A percentile compares a stretch with the other conserved stretches of the same genome.
Evolutionary conservation across 768 basidiomycete species (phyloP).

Genomic region (Rhodosporidiobolus sp.): DNA sequence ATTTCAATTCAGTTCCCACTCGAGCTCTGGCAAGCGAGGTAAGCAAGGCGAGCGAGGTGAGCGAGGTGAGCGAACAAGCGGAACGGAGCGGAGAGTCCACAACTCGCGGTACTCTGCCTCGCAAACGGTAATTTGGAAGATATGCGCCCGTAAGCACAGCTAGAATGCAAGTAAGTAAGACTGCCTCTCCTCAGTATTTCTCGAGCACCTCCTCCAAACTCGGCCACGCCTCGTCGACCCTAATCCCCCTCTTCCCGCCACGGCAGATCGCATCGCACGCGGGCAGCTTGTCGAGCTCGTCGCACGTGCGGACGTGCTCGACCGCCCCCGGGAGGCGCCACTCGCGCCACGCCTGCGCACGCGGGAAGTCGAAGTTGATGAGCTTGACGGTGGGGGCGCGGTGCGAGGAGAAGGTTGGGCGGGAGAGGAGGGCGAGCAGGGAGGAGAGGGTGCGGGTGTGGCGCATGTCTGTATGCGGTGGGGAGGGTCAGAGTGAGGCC

Average conservation of each 20-base stretch:
- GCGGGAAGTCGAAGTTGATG: slow-evolving; percentile 5
- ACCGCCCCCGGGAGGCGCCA: background rate
- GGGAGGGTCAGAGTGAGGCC: too few species aligned
- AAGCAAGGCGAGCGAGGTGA: too few species aligned
- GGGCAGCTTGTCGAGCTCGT: background rate
- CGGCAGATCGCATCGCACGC: slow-evolving; percentile 11
- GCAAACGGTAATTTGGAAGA: too few species aligned
- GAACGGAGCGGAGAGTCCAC: too few species aligned
- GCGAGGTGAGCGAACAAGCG: too few species aligned
- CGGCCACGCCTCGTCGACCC: slow-evolving; percentile 7
- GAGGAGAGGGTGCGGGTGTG: background rate
- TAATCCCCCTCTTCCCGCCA: background rate
- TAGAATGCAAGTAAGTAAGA: too few species aligned
- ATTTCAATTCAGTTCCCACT: too few species aligned
- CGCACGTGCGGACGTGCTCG: slow-evolving; percentile 5
- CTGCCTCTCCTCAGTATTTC: too few species aligned
- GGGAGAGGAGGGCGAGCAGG: background rate
- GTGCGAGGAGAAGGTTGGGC: background rate
- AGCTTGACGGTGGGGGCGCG: slow-evolving; percentile 1
- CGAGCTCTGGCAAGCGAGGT: too few species aligned
- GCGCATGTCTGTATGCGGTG: slow-evolving; percentile 5
- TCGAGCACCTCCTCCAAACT: background rate
- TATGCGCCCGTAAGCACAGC: too few species aligned
- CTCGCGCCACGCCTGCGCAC: background rate
- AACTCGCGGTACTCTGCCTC: too few species aligned